Evolutionary conservation across 768 basidiomycete genomes (phyloP).

Genomic region (Boletus vinaceobasis): DNA sequence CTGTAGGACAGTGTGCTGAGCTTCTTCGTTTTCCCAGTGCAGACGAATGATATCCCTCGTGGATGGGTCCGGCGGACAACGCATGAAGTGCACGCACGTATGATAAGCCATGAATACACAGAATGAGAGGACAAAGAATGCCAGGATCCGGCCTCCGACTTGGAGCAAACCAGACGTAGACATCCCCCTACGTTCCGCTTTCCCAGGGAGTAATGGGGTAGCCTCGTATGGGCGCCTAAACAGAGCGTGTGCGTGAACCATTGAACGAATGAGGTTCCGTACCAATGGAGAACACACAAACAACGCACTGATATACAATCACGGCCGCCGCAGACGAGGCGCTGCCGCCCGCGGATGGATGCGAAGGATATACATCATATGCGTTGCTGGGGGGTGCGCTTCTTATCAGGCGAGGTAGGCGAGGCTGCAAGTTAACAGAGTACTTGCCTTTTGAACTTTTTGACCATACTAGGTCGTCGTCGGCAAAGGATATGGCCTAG

Average conservation of each 20-base stretch:
- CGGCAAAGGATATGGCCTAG: too few relatives aligned
- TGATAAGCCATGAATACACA: background rate
- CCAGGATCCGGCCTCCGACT: background rate
- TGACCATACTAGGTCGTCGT: background rate
- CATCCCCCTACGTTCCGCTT: background rate
- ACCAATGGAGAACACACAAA: background rate
- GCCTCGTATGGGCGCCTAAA: background rate
- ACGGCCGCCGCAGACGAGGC: background rate
- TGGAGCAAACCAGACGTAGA: too few relatives aligned
- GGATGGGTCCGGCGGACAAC: conserved; percentile 6
- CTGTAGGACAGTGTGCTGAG: background rate
- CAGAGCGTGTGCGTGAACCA: too few relatives aligned
- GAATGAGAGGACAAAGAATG: background rate
- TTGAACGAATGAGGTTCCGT: background rate
- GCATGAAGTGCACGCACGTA: background rate
- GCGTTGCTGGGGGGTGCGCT: background rate
- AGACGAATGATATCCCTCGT: conserved; percentile 1
- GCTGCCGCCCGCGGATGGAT: too few relatives aligned
- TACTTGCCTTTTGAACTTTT: background rate
- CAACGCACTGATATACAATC: background rate
- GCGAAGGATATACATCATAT: background rate
- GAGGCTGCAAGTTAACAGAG: too few relatives aligned
- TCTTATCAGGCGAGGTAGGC: too few relatives aligned
- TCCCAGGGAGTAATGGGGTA: background rate
- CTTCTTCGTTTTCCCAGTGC: conserved; percentile 7